These are phyloP conservation scores for Candida verbasci DNA, from an alignment of 805 yeast genomes.

Conservation along the genomic window DNA sequence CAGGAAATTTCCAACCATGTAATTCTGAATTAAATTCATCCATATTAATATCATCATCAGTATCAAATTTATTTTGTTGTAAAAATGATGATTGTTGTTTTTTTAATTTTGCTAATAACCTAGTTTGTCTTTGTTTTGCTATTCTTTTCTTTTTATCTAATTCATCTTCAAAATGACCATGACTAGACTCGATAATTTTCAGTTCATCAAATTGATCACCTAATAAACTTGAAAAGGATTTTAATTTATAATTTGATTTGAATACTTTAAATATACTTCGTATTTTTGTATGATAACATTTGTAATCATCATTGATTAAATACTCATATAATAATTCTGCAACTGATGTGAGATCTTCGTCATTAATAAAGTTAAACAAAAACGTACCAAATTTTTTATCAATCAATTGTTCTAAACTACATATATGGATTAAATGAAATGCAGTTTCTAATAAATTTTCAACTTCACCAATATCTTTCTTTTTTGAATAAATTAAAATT, in stretches of 20 bases:
- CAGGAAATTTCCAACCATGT: slow-evolving; percentile 63
- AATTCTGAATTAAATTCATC: slow-evolving; percentile 27
- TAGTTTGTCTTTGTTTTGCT: slow-evolving; percentile 67
- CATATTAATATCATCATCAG: slow-evolving; percentile 39
- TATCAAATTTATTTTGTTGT: slow-evolving; percentile 16
- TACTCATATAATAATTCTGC: slow-evolving; percentile 34
- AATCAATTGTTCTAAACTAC: slow-evolving; percentile 28
- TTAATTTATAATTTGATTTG: slow-evolving; percentile 17
- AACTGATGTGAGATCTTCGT: slow-evolving; percentile 22
- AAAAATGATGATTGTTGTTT: slow-evolving; percentile 71
- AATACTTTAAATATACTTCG: slow-evolving; percentile 46
- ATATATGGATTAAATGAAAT: slow-evolving; percentile 67
- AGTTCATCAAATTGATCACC: slow-evolving; percentile 19
- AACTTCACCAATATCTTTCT: slow-evolving; percentile 32
- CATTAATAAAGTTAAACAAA: slow-evolving; percentile 24
- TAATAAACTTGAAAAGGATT: slow-evolving; percentile 16
- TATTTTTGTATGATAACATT: slow-evolving; percentile 49
- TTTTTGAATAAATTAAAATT: slow-evolving; percentile 38
- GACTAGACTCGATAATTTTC: slow-evolving; percentile 15
- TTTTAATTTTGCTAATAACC: slow-evolving; percentile 72
- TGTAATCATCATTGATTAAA: slow-evolving; percentile 37
- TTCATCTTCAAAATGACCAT: slow-evolving; percentile 27
- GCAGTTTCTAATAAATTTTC: slow-evolving; percentile 58
- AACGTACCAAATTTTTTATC: slow-evolving; percentile 30
- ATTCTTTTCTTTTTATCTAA: slow-evolving; percentile 57